These are phyloP conservation scores for Inosperma sp. DNA, from an alignment of 768 basidiomycete species.

Conservation along the genomic window DNA sequence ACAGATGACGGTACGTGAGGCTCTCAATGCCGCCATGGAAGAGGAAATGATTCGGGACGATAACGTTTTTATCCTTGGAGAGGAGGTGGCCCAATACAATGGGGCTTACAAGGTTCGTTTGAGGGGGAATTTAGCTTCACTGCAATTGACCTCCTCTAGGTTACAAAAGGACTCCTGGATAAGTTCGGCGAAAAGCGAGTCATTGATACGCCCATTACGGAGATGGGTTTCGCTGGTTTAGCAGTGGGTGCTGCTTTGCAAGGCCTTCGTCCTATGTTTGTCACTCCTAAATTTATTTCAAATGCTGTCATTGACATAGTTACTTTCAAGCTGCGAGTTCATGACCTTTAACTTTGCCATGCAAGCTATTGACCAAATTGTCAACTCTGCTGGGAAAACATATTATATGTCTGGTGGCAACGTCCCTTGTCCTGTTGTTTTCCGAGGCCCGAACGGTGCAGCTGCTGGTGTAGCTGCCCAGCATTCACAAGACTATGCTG, in stretches of 20 bases:
- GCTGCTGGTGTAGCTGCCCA: slow-evolving; percentile 96
- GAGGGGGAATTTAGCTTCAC: slow-evolving; percentile 1
- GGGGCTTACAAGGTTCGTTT: slow-evolving; percentile 84
- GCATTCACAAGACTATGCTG: slow-evolving; percentile 96
- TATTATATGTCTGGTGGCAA: slow-evolving; percentile 99
- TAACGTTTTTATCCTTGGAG: slow-evolving; percentile 90
- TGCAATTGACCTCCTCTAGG: slow-evolving; percentile 41
- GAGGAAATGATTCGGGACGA: slow-evolving; percentile 98
- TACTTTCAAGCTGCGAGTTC: slow-evolving; percentile 90
- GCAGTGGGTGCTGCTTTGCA: slow-evolving; percentile 93
- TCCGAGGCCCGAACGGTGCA: slow-evolving; percentile 99
- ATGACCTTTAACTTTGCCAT: slow-evolving; percentile 99
- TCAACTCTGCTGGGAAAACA: slow-evolving; percentile 99
- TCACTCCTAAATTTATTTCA: not conserved
- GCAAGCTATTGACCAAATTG: slow-evolving; percentile 99
- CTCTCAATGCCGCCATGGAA: slow-evolving; percentile 96
- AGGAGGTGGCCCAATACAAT: slow-evolving; percentile 98
- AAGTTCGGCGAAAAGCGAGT: slow-evolving; percentile 99
- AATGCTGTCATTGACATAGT: slow-evolving; percentile 11
- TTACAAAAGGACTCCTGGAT: slow-evolving; percentile 97
- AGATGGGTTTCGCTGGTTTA: slow-evolving; percentile 98
- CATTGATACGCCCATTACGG: slow-evolving; percentile 94
- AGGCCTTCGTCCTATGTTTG: slow-evolving; percentile 89
- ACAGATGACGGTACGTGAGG: slow-evolving; percentile 97
- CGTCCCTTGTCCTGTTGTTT: slow-evolving; percentile 96